Base-by-base conservation (phyloP, 495 filamentous ascomycete genomes). In the Lichenothelia convexa region DNA sequence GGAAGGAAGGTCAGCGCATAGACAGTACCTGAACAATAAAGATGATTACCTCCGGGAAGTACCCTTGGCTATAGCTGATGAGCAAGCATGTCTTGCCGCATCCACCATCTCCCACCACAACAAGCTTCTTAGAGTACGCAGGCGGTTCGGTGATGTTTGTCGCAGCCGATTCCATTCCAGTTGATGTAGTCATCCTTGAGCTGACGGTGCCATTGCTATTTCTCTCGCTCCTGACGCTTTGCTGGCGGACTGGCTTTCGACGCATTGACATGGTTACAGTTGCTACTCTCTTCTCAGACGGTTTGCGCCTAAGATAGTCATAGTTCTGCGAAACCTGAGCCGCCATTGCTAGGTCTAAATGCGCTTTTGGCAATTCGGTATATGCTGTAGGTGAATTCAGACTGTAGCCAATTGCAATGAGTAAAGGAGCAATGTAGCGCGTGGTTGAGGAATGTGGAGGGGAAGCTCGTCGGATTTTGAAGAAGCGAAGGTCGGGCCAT, bases 61-160 rank as follows among this genome's bases (percentile, higher is more conserved):
- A 89, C 9, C 89, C 89, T 65, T 93, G 82, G 43, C 83, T 91
- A 58, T 95, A 97, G 53, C 84, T 93, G 54, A 97, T 97, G 61
- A 97, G 62, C 40, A 97, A 60, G 65, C 91, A 97, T 4, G 89
- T 97, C 76, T 97, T 97, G 46, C 89, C 89, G 58, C 89, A 97
- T 38, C 89, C 89, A 41, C 89, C 89, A 58, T 97, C 89, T 36
- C 89, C 89, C 17, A 97, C 89, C 15, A 97, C 89, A 16, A 97
- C 89, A 46, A 97, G 84, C 65, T 97, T 97, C 65, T 97, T 97
- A 41, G 85, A 93, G 58, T 84, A 97, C 34, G 80, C 73, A 1
- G 86, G 85, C 3, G 80, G 80, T 47, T 71, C 85, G 5, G 85
- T 94, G 56, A 89, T 72, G 57, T 80, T 75, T 21, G 85, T 93